phyloP scores from a whole-genome alignment of 176 grass and related monocot species.

The Pontederia crassipes region DNA sequence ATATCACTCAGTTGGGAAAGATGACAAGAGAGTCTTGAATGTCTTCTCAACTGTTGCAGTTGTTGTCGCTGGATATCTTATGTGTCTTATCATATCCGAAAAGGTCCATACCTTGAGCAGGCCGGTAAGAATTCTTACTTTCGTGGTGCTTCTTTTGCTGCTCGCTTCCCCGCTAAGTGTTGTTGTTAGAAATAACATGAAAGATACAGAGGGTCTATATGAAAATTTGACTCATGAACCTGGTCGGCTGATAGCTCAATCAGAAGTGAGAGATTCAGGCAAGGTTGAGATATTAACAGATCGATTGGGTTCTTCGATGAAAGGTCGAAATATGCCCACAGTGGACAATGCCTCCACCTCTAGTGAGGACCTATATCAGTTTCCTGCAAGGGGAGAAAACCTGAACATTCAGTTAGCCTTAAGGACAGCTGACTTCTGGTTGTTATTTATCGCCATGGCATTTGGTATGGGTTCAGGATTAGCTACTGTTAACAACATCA shows the following conservation, averaged over 20 bases:
- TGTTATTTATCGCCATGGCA: constrained; percentile 50
- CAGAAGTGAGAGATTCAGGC: too few relatives aligned
- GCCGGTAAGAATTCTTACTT: constrained; percentile 12
- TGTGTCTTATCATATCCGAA: constrained; percentile 66
- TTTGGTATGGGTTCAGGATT: constrained; percentile 70
- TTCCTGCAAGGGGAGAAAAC: constrained; percentile 20
- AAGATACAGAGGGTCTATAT: too few relatives aligned
- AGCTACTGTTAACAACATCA: constrained; percentile 70
- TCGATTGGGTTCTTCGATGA: too few relatives aligned
- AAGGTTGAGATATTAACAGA: too few relatives aligned
- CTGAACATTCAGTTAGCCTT: constrained; percentile 42
- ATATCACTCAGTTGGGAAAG: constrained; percentile 20
- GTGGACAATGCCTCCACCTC: too few relatives aligned
- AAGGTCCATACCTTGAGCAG: constrained; percentile 21
- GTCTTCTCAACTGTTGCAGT: constrained; percentile 73
- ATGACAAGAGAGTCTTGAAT: constrained; percentile 58
- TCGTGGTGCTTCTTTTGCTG: constrained; percentile 42
- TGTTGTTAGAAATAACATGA: too few relatives aligned
- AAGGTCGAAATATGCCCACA: too few relatives aligned
- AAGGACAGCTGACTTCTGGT: constrained; percentile 47
- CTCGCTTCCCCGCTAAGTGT: not conserved
- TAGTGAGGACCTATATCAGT: not conserved
- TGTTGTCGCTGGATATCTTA: constrained; percentile 60
- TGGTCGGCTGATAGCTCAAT: too few relatives aligned
- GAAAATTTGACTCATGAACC: too few relatives aligned